Conservation (phyloP, 345 rosid genomes). For the Brassica carinata region DNA sequence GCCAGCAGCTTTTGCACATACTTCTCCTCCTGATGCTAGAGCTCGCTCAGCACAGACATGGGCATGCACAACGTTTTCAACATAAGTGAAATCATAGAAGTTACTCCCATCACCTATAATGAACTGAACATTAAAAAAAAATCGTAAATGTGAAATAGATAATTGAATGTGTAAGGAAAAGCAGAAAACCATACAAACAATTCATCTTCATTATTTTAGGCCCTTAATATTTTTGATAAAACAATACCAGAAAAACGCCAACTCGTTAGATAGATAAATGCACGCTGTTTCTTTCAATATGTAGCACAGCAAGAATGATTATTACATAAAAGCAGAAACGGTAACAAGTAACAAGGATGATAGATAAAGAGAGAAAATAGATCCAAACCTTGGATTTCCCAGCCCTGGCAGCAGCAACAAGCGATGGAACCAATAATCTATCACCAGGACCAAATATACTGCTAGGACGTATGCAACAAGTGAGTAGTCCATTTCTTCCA, state of each 20-base stretch:
- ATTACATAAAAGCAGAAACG: not conserved
- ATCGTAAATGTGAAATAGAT: not conserved
- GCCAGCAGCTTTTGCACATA: constrained; percentile 81
- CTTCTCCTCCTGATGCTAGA: constrained; percentile 74
- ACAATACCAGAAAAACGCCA: not conserved
- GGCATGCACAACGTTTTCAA: constrained; percentile 93
- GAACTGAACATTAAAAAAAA: constrained; percentile 50
- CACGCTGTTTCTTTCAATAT: not conserved
- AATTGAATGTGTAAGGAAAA: not conserved
- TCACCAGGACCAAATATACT: constrained; percentile 97
- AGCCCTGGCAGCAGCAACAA: constrained; percentile 79
- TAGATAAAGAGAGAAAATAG: constrained; percentile 7
- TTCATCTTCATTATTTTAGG: not conserved
- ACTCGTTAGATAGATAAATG: not conserved
- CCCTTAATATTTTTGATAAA: not conserved
- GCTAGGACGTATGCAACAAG: constrained; percentile 94
- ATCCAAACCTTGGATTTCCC: constrained; percentile 82
- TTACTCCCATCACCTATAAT: constrained; percentile 91
- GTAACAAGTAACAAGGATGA: not conserved
- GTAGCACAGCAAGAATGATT: not conserved
- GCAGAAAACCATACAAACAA: not conserved
- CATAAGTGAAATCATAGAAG: constrained; percentile 79
- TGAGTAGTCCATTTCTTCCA: constrained; percentile 72
- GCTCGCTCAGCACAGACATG: constrained; percentile 95
- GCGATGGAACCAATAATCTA: constrained; percentile 77